Evolutionary conservation across 2,329 filamentous ascomycete species (phyloP).

Genomic region (Pleomassaria siparia): DNA sequence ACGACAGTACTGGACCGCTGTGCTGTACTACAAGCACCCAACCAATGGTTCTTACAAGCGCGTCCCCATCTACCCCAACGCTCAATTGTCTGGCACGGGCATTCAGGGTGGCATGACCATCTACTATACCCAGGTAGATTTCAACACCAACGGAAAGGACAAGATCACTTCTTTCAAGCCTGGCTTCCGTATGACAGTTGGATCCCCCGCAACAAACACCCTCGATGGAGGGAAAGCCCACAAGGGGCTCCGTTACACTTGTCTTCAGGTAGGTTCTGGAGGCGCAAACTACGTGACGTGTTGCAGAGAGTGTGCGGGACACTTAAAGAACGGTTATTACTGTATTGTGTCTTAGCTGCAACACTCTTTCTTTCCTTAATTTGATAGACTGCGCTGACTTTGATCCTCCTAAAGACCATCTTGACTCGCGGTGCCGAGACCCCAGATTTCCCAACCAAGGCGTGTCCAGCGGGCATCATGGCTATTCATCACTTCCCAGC

Average conservation of each 20-base stretch:
- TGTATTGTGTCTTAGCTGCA: too few species aligned
- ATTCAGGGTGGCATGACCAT: constrained; percentile 29
- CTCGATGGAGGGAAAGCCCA: constrained; percentile 4
- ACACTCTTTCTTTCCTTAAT: too few species aligned
- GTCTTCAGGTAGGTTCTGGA: too few species aligned
- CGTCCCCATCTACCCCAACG: too few species aligned
- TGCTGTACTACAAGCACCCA: constrained; percentile 29
- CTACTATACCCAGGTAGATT: constrained; percentile 24
- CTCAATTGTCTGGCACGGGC: constrained; percentile 17
- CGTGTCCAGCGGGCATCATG: constrained; percentile 18
- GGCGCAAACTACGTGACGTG: too few species aligned
- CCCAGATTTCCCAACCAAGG: constrained; percentile 15
- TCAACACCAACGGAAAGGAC: constrained; percentile 8
- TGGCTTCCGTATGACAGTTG: constrained; percentile 31
- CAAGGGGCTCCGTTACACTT: constrained; percentile 29
- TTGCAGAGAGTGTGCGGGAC: too few species aligned
- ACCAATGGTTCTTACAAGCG: constrained; percentile 32
- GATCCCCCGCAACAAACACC: constrained; percentile 3
- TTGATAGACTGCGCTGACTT: too few species aligned
- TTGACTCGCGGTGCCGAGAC: constrained; percentile 18
- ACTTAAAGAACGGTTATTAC: too few species aligned
- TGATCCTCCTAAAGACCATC: constrained; percentile 13
- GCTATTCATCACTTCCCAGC: constrained; percentile 17
- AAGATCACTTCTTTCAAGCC: constrained; percentile 62
- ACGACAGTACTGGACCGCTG: constrained; percentile 36